Evolutionary conservation across 495 filamentous ascomycete genomes (phyloP).

Genomic region (Lophium mytilinum): DNA sequence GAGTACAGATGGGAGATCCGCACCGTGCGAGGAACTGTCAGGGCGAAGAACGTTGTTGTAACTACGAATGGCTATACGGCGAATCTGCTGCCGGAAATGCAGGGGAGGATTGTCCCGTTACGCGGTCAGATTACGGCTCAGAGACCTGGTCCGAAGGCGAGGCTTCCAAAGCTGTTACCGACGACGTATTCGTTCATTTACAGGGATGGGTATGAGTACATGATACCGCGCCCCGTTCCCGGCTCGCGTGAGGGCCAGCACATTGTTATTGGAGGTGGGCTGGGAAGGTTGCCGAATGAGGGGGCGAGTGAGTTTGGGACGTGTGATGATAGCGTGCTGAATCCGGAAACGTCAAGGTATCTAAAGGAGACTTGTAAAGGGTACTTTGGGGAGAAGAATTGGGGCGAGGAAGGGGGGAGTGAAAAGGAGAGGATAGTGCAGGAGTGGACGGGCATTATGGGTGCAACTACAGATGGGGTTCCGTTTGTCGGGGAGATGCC

Average conservation of each 20-base stretch:
- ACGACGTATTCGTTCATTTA: conserved; percentile 58
- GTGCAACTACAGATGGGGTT: conserved; percentile 46
- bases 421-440: conserved; percentile 49
- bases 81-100: conserved; percentile 46
- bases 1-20: conserved; percentile 36
- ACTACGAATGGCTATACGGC: conserved; percentile 71
- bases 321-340: conserved; percentile 50
- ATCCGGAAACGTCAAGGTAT: conserved; percentile 47
- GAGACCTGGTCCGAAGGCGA: conserved; percentile 41
- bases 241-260: conserved; percentile 44
- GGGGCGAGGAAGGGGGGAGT: conserved; percentile 52
- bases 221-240: conserved; percentile 49
- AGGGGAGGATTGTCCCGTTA: conserved; percentile 56
- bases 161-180: conserved; percentile 31
- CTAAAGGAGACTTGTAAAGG: conserved; percentile 38
- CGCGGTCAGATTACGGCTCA: conserved; percentile 62
- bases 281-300: conserved; percentile 39
- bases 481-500: conserved; percentile 43
- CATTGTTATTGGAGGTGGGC: conserved; percentile 63
- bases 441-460: conserved; percentile 60
- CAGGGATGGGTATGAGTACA: conserved; percentile 53
- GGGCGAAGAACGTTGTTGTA: conserved; percentile 48
- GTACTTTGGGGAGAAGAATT: conserved; percentile 48
- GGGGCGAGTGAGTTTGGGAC: conserved; percentile 46
- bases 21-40: conserved; percentile 49